Percentiles rank a stretch among this genome's conserved stretches.
Conservation (phyloP, 2,329 filamentous ascomycete genomes). For the Lecanicillium sp. region DNA sequence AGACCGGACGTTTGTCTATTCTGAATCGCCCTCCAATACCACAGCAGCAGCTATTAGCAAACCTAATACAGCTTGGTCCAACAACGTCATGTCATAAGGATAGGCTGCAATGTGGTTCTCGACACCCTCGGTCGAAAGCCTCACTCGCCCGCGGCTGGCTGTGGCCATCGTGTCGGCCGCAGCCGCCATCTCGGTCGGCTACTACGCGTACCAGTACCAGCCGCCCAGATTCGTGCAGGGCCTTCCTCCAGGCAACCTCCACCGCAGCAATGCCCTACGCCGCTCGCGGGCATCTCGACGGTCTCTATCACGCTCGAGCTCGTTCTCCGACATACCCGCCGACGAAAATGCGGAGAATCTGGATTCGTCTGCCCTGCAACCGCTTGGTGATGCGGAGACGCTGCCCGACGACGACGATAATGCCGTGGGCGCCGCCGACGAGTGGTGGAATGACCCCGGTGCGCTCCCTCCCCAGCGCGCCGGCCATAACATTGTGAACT, state of each 20-base stretch:
- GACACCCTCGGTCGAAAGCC: conserved; percentile 43
- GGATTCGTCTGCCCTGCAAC: conserved; percentile 16
- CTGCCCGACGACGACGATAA: conserved; percentile 25
- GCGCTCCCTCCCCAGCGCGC: conserved; percentile 38
- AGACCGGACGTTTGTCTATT: too few relatives aligned
- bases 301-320: conserved; percentile 32
- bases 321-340: conserved; percentile 30
- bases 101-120: conserved; percentile 37
- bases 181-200: conserved; percentile 49
- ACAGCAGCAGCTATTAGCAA: too few relatives aligned
- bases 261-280: conserved; percentile 61
- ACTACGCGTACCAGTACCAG: conserved; percentile 44
- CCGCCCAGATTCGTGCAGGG: conserved; percentile 17
- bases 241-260: conserved; percentile 32
- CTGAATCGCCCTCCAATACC: too few relatives aligned
- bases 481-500: conserved; percentile 74
- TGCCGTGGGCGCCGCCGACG: conserved; percentile 35
- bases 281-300: conserved; percentile 32
- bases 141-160: conserved; percentile 47
- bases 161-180: conserved; percentile 48
- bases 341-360: conserved; percentile 36
- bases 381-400: conserved; percentile 29
- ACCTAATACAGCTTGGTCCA: too few relatives aligned
- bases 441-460: conserved; percentile 44
- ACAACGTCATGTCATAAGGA: conserved; percentile 18